Base-by-base conservation (phyloP, 2,329 filamentous ascomycete species). In the Drechslerella coelobrocha region DNA sequence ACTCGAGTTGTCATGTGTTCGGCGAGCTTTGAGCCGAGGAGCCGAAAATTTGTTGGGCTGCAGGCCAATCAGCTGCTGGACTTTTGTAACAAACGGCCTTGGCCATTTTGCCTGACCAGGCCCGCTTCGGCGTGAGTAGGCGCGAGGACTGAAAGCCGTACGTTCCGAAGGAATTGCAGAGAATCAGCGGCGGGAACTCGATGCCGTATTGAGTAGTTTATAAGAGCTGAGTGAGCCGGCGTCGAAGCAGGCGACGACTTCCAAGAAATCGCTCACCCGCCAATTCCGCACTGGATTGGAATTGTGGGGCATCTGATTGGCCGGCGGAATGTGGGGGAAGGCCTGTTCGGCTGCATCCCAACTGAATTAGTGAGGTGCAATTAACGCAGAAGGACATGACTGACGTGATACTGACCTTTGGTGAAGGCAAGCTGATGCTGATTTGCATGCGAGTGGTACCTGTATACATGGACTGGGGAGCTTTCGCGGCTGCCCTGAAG, bases 21-120 rank as follows among this genome's bases (percentile, higher is more conserved):
- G 12, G 14, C 55, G 9, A 53, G 50, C 9, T 48, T 59, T 61
- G 10, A 69, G 65, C 65, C 65, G 65, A 69, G 63, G 65, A 62
- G 39, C 65, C 65, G 65, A 69, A n/a, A 37, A 37, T 51, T 57
- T 52, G n/a, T 39, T n/a, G 29, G 2, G 12, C n/a, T 51, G 21
- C 48, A 47, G 50, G 54, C 54, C 24, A 24, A 47, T 14, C 17
- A 31, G 24, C 31, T 65, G 53, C 52, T 56, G 52, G 52, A 47
- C 26, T 26, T 23, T 31, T 43, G 48, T 12, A 26, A n/a, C 17
- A 27, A 31, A n/a, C 31, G 27, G 17, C 23, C 24, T 51, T n/a
- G 21, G n/a, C n/a, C n/a, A n/a, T n/a, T n/a, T n/a, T n/a, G n/a
- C n/a, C n/a, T n/a, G n/a, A n/a, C n/a, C n/a, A n/a, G n/a, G n/a